Percentiles rank a stretch among this genome's conserved stretches.
Conservation (phyloP, 768 basidiomycete species). For the Phanerochaete carnosa region DNA sequence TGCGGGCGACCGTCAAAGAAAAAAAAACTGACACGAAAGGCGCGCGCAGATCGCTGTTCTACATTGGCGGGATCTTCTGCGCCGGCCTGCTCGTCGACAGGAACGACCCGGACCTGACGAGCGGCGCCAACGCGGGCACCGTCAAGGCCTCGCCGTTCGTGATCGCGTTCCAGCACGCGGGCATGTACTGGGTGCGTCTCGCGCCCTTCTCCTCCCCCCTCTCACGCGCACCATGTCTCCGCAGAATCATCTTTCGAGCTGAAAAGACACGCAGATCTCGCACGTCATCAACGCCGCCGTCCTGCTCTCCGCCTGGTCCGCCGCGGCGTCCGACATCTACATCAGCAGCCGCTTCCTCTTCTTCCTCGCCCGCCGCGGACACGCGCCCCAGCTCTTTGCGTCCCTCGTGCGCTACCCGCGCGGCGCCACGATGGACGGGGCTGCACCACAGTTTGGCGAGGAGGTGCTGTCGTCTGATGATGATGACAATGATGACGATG, state of each 20-base stretch:
- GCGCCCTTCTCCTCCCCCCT: background rate
- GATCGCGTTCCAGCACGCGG: slow-evolving; percentile 37
- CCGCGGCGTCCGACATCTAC: slow-evolving; percentile 49
- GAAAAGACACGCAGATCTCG: slow-evolving; percentile 24
- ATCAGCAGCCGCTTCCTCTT: slow-evolving; percentile 46
- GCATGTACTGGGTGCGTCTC: slow-evolving; percentile 37
- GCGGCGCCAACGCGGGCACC: slow-evolving; percentile 25
- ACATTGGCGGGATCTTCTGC: slow-evolving; percentile 34
- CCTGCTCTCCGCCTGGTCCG: slow-evolving; percentile 51
- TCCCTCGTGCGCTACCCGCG: slow-evolving; percentile 16
- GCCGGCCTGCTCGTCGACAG: slow-evolving; percentile 38
- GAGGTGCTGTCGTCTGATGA: background rate
- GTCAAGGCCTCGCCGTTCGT: slow-evolving; percentile 42
- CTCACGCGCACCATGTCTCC: too few species aligned
- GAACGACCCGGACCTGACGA: slow-evolving; percentile 30
- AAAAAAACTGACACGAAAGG: background rate
- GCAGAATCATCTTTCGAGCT: slow-evolving; percentile 1
- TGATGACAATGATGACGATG: background rate
- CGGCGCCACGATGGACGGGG: too few species aligned
- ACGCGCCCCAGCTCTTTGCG: slow-evolving; percentile 25
- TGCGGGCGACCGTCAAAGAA: background rate
- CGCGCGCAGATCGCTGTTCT: slow-evolving; percentile 32
- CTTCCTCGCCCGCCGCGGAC: slow-evolving; percentile 47
- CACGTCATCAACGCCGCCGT: slow-evolving; percentile 37
- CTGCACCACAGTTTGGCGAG: too few species aligned